phyloP scores from a whole-genome alignment of 768 basidiomycete species.

The Tremella yokohamensis region DNA sequence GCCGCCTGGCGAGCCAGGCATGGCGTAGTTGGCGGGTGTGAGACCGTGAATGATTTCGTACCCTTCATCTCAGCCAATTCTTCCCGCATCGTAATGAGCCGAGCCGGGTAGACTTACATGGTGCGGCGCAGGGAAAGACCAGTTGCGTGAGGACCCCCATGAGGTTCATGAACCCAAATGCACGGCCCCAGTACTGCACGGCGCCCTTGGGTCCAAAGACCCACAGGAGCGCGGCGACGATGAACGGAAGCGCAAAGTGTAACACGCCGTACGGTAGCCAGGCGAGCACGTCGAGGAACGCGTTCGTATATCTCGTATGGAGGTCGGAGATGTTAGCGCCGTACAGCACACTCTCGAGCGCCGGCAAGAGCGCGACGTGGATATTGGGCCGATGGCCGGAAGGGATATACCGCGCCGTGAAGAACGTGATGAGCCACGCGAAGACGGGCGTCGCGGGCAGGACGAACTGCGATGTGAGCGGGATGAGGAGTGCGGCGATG shows the following conservation, averaged over 20 bases:
- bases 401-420: slow-evolving; percentile 81
- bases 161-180: slow-evolving; percentile 91
- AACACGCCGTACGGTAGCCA: slow-evolving; percentile 97
- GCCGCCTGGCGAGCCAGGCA: slow-evolving; percentile 89
- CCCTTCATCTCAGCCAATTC: slow-evolving; percentile 57
- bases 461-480: slow-evolving; percentile 86
- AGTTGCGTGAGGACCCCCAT: slow-evolving; percentile 83
- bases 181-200: slow-evolving; percentile 76
- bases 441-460: slow-evolving; percentile 78
- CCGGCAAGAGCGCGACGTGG: slow-evolving; percentile 87
- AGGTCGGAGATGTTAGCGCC: slow-evolving; percentile 98
- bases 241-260: slow-evolving; percentile 82
- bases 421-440: slow-evolving; percentile 80
- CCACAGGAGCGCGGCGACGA: slow-evolving; percentile 82
- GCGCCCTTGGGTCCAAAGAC: slow-evolving; percentile 77
- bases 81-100: not conserved
- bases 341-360: slow-evolving; percentile 89
- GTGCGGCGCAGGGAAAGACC: slow-evolving; percentile 84
- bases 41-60: slow-evolving; percentile 96
- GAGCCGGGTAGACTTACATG: slow-evolving; percentile 54
- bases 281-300: slow-evolving; percentile 83
- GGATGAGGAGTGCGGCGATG: slow-evolving; percentile 66
- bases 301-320: slow-evolving; percentile 89
- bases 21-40: slow-evolving; percentile 86
- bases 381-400: slow-evolving; percentile 70